These are phyloP conservation scores for Phialocephala subalpina DNA, from an alignment of 2,329 filamentous ascomycete species.

Conservation along the genomic window DNA sequence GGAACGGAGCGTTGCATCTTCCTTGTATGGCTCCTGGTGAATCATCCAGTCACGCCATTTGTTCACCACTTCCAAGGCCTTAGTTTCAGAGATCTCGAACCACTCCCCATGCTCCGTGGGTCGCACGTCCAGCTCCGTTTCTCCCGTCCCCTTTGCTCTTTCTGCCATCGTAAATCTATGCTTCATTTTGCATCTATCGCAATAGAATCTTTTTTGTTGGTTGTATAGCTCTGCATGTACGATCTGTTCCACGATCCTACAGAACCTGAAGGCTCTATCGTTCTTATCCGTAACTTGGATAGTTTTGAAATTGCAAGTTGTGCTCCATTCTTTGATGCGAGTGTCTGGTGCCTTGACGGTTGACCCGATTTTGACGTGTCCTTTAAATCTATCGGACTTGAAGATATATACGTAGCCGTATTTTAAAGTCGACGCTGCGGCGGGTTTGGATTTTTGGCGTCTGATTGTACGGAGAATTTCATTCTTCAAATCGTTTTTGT, in stretches of 20 bases:
- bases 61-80: slow-evolving; percentile 20
- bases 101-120: slow-evolving; percentile 19
- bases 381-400: slow-evolving; percentile 1
- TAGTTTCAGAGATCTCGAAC: slow-evolving; percentile 13
- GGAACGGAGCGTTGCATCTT: slow-evolving; percentile 10
- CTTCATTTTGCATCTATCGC: slow-evolving; percentile 10
- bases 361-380: slow-evolving; percentile 25
- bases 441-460: no score
- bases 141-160: neutral
- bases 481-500: no score
- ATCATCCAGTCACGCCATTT: slow-evolving; percentile 26
- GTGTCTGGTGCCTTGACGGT: slow-evolving; percentile 1
- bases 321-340: slow-evolving; percentile 16
- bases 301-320: slow-evolving; percentile 15
- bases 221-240: slow-evolving; percentile 18
- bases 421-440: neutral
- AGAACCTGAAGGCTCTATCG: slow-evolving; percentile 15
- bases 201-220: slow-evolving; percentile 9
- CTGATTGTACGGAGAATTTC: no score
- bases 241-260: slow-evolving; percentile 23
- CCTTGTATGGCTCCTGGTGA: slow-evolving; percentile 13
- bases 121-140: neutral
- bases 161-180: neutral
- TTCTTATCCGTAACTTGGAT: slow-evolving; percentile 14
- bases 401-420: slow-evolving; percentile 23